Evolutionary conservation across 345 rosid genomes (phyloP).

Genomic region (Corchorus olitorius): DNA sequence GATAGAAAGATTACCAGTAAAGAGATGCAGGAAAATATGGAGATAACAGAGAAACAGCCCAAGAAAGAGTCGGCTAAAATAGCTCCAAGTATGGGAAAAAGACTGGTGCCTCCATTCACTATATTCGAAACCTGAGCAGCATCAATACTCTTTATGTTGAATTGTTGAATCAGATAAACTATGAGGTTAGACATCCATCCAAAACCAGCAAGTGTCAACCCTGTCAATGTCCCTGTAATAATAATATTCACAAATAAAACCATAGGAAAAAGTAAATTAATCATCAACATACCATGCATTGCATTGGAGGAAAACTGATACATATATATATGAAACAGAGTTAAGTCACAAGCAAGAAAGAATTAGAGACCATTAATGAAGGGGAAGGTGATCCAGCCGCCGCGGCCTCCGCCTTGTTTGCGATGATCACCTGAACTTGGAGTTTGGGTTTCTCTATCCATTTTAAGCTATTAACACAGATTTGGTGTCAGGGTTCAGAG

Average conservation of each 20-base stretch:
- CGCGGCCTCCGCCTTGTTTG: constrained; percentile 20
- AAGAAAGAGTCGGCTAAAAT: constrained; percentile 29
- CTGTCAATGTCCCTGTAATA: constrained; percentile 9
- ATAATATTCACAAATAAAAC: no score
- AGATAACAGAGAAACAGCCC: constrained; percentile 25
- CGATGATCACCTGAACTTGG: neutral
- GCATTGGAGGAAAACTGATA: neutral
- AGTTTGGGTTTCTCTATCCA: constrained; percentile 12
- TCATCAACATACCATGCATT: no score
- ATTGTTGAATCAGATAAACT: constrained; percentile 35
- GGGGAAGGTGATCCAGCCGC: constrained; percentile 30
- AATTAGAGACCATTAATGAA: constrained; percentile 14
- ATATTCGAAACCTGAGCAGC: constrained; percentile 27
- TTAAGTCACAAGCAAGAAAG: neutral
- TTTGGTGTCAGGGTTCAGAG: neutral
- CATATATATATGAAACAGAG: neutral
- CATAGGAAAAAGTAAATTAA: no score
- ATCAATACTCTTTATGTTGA: constrained; percentile 27
- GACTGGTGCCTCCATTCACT: constrained; percentile 13
- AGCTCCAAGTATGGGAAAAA: constrained; percentile 31
- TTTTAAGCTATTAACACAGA: neutral
- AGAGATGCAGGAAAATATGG: constrained; percentile 24
- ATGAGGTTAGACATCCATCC: constrained; percentile 25
- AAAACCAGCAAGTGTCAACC: constrained; percentile 10
- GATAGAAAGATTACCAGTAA: constrained; percentile 19